Percentiles rank a stretch among this genome's conserved stretches.
phyloP scores from a whole-genome alignment of 2,329 filamentous ascomycete genomes.

The Colletotrichum tanaceti region DNA sequence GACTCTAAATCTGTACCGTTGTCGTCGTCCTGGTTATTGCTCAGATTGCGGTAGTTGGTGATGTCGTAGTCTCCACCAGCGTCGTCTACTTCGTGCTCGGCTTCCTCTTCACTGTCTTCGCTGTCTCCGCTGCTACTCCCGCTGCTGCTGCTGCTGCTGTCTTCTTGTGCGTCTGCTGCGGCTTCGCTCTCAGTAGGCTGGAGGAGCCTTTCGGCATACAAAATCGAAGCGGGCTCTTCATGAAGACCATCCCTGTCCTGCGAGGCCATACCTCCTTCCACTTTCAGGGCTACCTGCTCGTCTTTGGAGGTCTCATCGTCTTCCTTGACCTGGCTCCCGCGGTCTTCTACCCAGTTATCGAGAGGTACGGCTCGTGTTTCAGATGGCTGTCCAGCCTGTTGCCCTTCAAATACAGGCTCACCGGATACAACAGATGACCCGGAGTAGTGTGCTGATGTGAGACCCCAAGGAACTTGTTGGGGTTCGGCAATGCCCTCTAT shows the following conservation, averaged over 20 bases:
- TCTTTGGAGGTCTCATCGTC: conserved; percentile 13
- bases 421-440: not conserved
- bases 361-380: conserved; percentile 10
- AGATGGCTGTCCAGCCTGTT: not conserved
- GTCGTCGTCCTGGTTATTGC: conserved; percentile 41
- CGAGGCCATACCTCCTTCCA: conserved; percentile 25
- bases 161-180: not conserved
- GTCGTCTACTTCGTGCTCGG: conserved; percentile 34
- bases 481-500: conserved; percentile 36
- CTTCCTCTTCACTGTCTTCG: conserved; percentile 32
- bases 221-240: conserved; percentile 6
- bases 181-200: conserved; percentile 10
- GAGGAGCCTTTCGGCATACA: conserved; percentile 30
- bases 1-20: conserved; percentile 39
- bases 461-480: conserved; percentile 35
- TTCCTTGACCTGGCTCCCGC: not conserved
- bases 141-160: conserved; percentile 16
- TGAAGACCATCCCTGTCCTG: conserved; percentile 31
- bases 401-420: not conserved
- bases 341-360: conserved; percentile 23
- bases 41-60: conserved; percentile 40
- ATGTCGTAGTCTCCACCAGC: conserved; percentile 42
- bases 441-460: conserved; percentile 21
- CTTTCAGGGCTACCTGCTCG: conserved; percentile 18
- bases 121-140: conserved; percentile 18